Evolutionary conservation across 2,329 filamentous ascomycete species (phyloP), one percentile per base, ranked within the genome.

Genomic region (Triangularia setosa): DNA sequence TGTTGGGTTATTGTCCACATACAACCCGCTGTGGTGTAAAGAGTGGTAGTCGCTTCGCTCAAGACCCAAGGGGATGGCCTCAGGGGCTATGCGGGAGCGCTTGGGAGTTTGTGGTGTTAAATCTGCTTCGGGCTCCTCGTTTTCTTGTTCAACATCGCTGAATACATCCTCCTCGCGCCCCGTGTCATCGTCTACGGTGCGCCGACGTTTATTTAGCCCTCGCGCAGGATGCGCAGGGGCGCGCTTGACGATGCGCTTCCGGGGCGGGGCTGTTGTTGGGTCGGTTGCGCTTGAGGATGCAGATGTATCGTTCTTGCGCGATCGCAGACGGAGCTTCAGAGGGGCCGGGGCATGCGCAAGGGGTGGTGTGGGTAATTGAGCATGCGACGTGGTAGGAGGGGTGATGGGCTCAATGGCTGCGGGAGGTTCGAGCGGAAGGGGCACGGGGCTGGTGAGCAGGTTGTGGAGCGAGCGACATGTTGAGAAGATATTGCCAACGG

Each of bases 381-480:
- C 71, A 23, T 72, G 74, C 58, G 73, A 69, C 62, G 73, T 70
- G 23, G 70, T 64, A 6, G 72, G 80, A 44, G 82, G 80, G 28
- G 79, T 79, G 54, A 80, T 78, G 16, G 80, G 74, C 30, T 77
- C 75, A 27, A 67, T 70, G 55, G 69, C 71, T n/a, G 65, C 65
- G 48, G 73, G 67, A 52, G 72, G 54, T 18, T 25, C 18, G 62
- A 63, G 64, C 44, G 67, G 67, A 65, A 69, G 70, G 21, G 73
- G 69, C n/a, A 71, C 69, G 14, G 81, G 77, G 3, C 78, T 70
- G 25, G 80, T 75, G 65, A 88, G 80, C 71, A 88, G 83, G 2
- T 82, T 83, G 71, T 89, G 86, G 0, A 88, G 81, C 4, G 83
- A 84, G 73, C 84, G 85, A 73, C 86, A 88, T 56, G 85, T 84